These are phyloP conservation scores for Thelonectria discophora DNA, from an alignment of 2,329 filamentous ascomycete species.

Conservation along the genomic window DNA sequence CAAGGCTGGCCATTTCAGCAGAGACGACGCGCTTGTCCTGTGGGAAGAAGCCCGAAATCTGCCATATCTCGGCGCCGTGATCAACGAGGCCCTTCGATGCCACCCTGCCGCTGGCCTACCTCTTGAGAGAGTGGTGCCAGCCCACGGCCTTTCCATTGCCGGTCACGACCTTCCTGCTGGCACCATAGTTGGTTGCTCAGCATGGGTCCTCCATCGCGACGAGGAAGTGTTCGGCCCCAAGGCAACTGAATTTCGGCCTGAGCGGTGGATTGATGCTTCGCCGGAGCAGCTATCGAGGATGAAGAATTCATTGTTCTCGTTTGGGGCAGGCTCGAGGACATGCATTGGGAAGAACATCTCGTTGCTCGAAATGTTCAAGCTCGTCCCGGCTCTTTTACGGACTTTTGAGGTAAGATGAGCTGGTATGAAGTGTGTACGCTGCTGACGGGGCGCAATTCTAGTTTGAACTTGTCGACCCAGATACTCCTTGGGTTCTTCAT, in stretches of 20 bases:
- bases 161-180: constrained; percentile 70
- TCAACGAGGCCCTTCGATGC: constrained; percentile 80
- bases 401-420: constrained; percentile 22
- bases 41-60: constrained; percentile 75
- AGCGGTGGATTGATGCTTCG: constrained; percentile 67
- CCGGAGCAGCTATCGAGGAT: constrained; percentile 48
- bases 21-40: constrained; percentile 65
- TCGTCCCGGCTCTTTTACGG: constrained; percentile 54
- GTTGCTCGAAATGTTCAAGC: constrained; percentile 68
- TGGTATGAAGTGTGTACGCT: background rate
- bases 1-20: constrained; percentile 57
- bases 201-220: constrained; percentile 77
- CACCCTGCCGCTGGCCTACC: constrained; percentile 78
- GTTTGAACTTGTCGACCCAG: constrained; percentile 61
- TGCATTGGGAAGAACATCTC: constrained; percentile 75
- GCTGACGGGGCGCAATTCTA: constrained; percentile 36
- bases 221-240: constrained; percentile 73
- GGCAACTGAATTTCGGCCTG: constrained; percentile 71
- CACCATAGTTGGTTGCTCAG: constrained; percentile 76
- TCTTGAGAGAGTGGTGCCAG: constrained; percentile 76
- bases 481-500: constrained; percentile 6
- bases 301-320: constrained; percentile 55
- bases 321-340: constrained; percentile 74
- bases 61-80: constrained; percentile 77
- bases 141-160: constrained; percentile 67